Conservation (phyloP, 2,329 filamentous ascomycete genomes). For the Trichocomaceae sp. region DNA sequence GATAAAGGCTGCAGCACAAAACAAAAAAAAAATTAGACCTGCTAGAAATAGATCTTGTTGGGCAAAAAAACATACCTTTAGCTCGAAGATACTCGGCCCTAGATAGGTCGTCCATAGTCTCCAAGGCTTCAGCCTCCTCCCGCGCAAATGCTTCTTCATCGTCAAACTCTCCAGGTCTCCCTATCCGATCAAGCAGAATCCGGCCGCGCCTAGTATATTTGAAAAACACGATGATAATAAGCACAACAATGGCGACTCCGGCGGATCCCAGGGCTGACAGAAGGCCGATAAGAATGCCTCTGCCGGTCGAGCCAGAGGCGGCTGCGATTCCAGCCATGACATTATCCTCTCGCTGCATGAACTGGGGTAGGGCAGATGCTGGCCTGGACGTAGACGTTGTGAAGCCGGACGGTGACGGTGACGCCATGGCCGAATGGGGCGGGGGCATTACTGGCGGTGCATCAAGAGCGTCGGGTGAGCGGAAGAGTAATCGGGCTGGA, state of each 20-base stretch:
- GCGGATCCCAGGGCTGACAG: conserved; percentile 91
- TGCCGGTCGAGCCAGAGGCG: conserved; percentile 52
- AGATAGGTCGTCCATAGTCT: conserved; percentile 90
- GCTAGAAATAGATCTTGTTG: neutral
- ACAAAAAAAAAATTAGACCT: neutral
- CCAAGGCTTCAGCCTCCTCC: conserved; percentile 91
- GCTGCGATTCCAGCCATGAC: conserved; percentile 15
- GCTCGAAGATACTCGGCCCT: conserved; percentile 86
- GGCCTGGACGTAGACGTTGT: conserved; percentile 3
- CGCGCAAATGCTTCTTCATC: conserved; percentile 91
- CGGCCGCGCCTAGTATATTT: conserved; percentile 80
- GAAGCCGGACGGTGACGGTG: conserved; percentile 14
- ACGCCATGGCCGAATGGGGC: conserved; percentile 11
- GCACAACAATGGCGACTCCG: conserved; percentile 70
- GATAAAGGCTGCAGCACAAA: conserved; percentile 77
- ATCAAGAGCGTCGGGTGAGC: conserved; percentile 7
- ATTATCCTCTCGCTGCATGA: conserved; percentile 1
- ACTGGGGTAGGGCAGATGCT: neutral
- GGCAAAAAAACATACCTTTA: conserved; percentile 61
- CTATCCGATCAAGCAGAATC: conserved; percentile 89
- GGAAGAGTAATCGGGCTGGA: neutral
- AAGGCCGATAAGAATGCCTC: conserved; percentile 88
- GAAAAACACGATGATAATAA: conserved; percentile 85
- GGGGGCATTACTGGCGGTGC: conserved; percentile 13
- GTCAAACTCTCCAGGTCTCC: conserved; percentile 90